Conservation (phyloP, 179 eudicot genomes). For the Dionaea muscipula region DNA sequence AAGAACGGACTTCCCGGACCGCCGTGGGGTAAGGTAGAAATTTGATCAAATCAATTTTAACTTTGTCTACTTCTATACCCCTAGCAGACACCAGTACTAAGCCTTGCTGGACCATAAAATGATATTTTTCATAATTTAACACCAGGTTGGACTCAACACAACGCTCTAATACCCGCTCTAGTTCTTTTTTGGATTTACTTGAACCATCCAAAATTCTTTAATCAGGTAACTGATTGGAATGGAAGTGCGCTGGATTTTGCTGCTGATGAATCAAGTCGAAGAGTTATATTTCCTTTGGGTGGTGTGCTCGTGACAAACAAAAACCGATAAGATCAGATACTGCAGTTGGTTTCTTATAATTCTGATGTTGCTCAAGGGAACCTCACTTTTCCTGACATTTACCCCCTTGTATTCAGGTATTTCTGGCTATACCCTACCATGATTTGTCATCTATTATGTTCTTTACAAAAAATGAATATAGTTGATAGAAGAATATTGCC, state of each 20-base stretch:
- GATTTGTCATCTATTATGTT: no score
- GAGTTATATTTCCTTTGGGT: constrained; percentile 58
- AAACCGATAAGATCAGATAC: constrained; percentile 37
- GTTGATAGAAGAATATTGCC: no score
- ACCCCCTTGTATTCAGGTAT: background rate
- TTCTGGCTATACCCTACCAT: no score
- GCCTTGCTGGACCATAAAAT: no score
- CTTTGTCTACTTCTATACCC: no score
- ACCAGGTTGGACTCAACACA: background rate
- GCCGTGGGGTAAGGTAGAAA: constrained; percentile 76
- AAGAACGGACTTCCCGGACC: no score
- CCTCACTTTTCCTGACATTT: constrained; percentile 13
- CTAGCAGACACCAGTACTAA: no score
- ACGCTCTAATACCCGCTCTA: background rate
- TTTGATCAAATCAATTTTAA: no score
- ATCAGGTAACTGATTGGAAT: constrained; percentile 78
- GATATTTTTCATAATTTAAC: background rate
- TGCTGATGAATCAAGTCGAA: constrained; percentile 52
- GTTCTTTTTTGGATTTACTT: background rate
- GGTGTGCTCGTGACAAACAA: constrained; percentile 71
- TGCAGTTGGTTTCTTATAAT: constrained; percentile 40
- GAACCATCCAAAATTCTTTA: background rate
- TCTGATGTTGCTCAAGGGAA: constrained; percentile 29
- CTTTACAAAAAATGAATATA: no score
- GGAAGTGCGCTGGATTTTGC: constrained; percentile 64